phyloP scores from a whole-genome alignment of 108 stramenopile species.

The Cyclotella atomus region DNA sequence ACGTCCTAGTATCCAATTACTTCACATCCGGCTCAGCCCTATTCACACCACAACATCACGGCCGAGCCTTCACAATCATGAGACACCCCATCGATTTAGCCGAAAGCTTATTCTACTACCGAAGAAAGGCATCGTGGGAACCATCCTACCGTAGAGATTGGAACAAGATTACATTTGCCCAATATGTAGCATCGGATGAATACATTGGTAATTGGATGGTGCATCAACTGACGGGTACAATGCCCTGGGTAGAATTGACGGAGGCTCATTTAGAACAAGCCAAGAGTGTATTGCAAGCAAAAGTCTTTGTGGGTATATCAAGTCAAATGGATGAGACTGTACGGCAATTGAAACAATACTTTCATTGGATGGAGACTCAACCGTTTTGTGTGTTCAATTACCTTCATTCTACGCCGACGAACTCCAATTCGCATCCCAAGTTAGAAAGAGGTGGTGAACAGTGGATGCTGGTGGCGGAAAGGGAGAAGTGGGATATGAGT shows the following conservation, averaged over 20 bases:
- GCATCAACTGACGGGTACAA: constrained; percentile 39
- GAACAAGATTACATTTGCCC: constrained; percentile 31
- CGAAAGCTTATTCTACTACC: constrained; percentile 43
- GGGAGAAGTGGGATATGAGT: constrained; percentile 34
- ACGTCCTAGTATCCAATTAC: constrained; percentile 42
- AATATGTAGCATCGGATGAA: constrained; percentile 23
- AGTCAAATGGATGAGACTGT: constrained; percentile 44
- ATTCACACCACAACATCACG: constrained; percentile 28
- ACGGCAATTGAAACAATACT: constrained; percentile 29
- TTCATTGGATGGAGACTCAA: constrained; percentile 30
- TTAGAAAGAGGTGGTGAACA: constrained; percentile 5
- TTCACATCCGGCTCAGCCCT: constrained; percentile 31
- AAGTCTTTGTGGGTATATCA: constrained; percentile 37
- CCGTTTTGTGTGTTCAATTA: constrained; percentile 20
- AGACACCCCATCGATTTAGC: constrained; percentile 44
- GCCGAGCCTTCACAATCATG: constrained; percentile 30
- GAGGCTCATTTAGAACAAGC: constrained; percentile 34
- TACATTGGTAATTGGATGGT: constrained; percentile 47
- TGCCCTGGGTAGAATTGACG: constrained; percentile 36
- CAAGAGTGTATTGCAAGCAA: constrained; percentile 20
- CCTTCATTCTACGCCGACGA: constrained; percentile 12
- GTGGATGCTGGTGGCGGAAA: constrained; percentile 16
- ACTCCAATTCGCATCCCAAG: constrained; percentile 23
- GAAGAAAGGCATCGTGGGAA: constrained; percentile 46
- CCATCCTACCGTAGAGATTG: constrained; percentile 33